Base-by-base conservation (phyloP, 179 eudicot genomes). In the Drosera spatulata region DNA sequence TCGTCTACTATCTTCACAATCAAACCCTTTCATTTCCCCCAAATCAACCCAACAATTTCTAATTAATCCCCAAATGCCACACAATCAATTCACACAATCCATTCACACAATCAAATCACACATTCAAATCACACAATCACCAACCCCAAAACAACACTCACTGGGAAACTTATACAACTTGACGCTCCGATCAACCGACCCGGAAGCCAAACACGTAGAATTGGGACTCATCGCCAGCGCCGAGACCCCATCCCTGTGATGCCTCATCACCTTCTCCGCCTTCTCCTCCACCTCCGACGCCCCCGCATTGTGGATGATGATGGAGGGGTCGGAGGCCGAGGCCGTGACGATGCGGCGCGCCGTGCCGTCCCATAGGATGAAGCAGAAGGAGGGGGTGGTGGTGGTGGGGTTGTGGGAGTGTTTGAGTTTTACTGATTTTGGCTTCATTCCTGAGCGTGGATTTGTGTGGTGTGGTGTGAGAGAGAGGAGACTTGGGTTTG, bases 91-190 rank as follows among this genome's bases (percentile, higher is more conserved):
- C 33, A 22, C 33, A 22, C 33, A 22, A 22, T 1, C 13, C 1
- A 15, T 4, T 50, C 53, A 7, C 4, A 4, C 53, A 50, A 50
- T 50, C 50, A 9, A 9, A 6, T 22, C 33, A 22, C 33, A 22
- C 33, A 22, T 0, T 1, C 13, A 8, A 15, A 50, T 50, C 53
- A 7, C 4, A 4, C 53, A 50, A 50, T 50, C 50, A 9, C n/a
- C 4, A 13, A 41, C 3, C 9, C 9, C 2, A 22, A 55, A 11
- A 59, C 56, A 41, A 38, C 49, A 42, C 66, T 9, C 49, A 93
- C 97, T 77, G n/a, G 99, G 97, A 65, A 93, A 93, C 62, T 80
- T 93, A 71, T 86, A 93, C 63, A 93, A 91, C 66, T 93, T 93
- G 61, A 93, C 99, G 8, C 91, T 78, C 44, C 75, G 95, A 50